Conservation (phyloP, 208 protist species). For the Trypanosoma brucei region DNA sequence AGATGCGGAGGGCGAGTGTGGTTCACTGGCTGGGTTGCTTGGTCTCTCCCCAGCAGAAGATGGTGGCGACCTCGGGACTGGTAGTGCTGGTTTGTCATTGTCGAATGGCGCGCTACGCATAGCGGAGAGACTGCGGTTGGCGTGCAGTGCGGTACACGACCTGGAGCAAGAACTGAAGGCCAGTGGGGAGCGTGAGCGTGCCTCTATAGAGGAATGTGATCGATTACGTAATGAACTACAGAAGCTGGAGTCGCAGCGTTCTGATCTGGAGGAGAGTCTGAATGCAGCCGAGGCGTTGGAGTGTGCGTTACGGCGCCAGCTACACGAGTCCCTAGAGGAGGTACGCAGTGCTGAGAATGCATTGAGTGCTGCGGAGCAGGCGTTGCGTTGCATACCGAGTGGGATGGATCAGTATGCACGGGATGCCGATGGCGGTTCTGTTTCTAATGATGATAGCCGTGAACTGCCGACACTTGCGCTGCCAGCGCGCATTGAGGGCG, state of each 20-base stretch:
- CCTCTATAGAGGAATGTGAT: neutral
- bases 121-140: neutral
- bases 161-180: neutral
- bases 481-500: conserved; percentile 2
- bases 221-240: neutral
- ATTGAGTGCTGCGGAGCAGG: neutral
- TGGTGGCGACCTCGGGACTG: too few species aligned
- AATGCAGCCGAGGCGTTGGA: neutral
- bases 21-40: neutral
- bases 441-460: neutral
- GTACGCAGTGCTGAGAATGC: neutral
- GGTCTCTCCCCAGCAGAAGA: too few species aligned
- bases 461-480: neutral
- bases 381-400: neutral
- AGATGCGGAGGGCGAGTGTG: conserved; percentile 6
- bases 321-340: neutral
- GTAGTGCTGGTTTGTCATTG: neutral
- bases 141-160: neutral
- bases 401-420: neutral
- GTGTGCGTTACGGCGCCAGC: neutral
- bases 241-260: neutral
- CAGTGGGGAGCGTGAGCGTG: neutral
- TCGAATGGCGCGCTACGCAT: neutral
- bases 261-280: neutral
- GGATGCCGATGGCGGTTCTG: neutral